These are phyloP conservation scores for Pisolithus marmoratus DNA, from an alignment of 768 basidiomycete genomes.

Conservation along the genomic window DNA sequence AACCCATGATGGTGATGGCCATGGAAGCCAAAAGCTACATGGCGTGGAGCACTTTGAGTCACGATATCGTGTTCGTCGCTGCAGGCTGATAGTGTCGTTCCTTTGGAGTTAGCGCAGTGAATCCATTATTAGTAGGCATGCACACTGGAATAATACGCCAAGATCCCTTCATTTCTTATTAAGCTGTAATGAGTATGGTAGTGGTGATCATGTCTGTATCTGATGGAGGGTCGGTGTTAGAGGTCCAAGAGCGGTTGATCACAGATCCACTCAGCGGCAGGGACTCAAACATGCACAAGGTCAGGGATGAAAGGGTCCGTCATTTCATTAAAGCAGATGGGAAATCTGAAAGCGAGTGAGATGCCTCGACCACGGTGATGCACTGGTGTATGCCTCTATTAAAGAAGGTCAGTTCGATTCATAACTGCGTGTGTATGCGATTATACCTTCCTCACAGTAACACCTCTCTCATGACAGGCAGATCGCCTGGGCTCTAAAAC, in stretches of 20 bases:
- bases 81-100: no score
- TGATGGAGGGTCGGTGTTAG: not conserved
- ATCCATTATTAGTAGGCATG: no score
- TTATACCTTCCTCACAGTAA: constrained; percentile 32
- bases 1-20: no score
- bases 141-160: no score
- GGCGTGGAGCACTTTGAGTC: no score
- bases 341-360: constrained; percentile 15
- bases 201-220: constrained; percentile 47
- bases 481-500: constrained; percentile 16
- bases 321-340: constrained; percentile 22
- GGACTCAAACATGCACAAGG: constrained; percentile 22
- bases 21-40: no score
- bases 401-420: not conserved
- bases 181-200: constrained; percentile 57
- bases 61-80: no score
- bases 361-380: constrained; percentile 26
- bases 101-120: no score
- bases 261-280: constrained; percentile 24
- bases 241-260: constrained; percentile 24
- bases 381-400: constrained; percentile 35
- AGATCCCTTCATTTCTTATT: no score
- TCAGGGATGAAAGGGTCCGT: constrained; percentile 20
- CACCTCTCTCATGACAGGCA: constrained; percentile 23
- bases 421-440: not conserved